Evolutionary conservation across 345 rosid genomes (phyloP).

Genomic region (Hibiscus tridactylites): DNA sequence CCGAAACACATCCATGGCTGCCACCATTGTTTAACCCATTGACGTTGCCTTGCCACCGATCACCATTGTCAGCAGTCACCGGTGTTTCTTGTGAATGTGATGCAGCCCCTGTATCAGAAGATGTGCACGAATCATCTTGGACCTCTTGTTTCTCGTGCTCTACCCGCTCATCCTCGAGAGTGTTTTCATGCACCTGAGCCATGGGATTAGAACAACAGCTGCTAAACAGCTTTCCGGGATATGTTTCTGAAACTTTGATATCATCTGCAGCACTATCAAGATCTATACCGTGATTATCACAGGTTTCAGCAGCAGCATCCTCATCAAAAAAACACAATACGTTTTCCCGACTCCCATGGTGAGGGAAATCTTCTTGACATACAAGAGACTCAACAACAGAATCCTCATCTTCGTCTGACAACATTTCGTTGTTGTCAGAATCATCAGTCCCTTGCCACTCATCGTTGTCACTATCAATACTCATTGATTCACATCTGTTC

Average conservation of each 20-base stretch:
- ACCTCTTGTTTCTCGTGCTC: background rate
- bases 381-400: conserved; percentile 32
- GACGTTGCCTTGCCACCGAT: conserved; percentile 12
- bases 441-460: conserved; percentile 47
- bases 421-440: conserved; percentile 16
- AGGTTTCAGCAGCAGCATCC: conserved; percentile 5
- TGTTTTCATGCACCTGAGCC: background rate
- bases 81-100: background rate
- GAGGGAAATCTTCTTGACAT: conserved; percentile 11
- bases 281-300: too few species aligned
- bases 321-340: conserved; percentile 19
- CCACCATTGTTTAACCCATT: conserved; percentile 16
- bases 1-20: conserved; percentile 22
- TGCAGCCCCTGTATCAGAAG: conserved; percentile 20
- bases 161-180: conserved; percentile 8
- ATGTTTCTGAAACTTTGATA: background rate
- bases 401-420: conserved; percentile 15
- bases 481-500: conserved; percentile 51
- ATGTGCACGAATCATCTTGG: conserved; percentile 34
- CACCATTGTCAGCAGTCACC: conserved; percentile 12
- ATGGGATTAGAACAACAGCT: background rate
- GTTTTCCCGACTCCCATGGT: background rate
- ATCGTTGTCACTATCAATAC: conserved; percentile 66
- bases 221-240: conserved; percentile 11
- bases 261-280: too few species aligned